Evolutionary conservation across 179 eudicot species (phyloP).

Genomic region (Monotropa hypopitys): DNA sequence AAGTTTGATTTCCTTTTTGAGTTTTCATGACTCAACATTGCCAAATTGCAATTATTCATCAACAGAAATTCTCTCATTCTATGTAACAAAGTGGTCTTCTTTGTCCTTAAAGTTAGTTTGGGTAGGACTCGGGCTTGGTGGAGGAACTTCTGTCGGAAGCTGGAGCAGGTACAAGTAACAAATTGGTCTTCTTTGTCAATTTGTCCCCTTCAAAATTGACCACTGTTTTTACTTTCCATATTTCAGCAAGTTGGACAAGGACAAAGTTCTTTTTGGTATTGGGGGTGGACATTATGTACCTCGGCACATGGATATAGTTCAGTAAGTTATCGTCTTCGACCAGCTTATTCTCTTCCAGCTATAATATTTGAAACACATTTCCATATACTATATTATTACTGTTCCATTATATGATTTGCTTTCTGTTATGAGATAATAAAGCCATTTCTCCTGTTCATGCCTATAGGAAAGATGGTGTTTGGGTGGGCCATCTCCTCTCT

Average conservation of each 20-base stretch:
- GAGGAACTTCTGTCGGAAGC: constrained; percentile 52
- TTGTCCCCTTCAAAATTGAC: constrained; percentile 2
- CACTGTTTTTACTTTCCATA: constrained; percentile 3
- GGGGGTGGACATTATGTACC: constrained; percentile 96
- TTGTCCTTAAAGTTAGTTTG: constrained; percentile 54
- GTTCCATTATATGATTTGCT: not conserved
- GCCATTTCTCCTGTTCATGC: not conserved
- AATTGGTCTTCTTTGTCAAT: too few species aligned
- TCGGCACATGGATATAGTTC: constrained; percentile 76
- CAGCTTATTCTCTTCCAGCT: not conserved
- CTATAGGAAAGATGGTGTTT: constrained; percentile 57
- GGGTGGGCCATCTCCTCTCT: constrained; percentile 93
- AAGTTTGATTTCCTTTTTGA: not conserved
- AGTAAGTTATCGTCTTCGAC: constrained; percentile 26
- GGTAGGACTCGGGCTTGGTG: constrained; percentile 95
- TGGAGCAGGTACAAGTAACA: constrained; percentile 59
- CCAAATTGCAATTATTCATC: not conserved
- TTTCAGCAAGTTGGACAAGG: constrained; percentile 35
- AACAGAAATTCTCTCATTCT: not conserved
- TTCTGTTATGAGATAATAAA: not conserved
- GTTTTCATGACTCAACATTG: not conserved
- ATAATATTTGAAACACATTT: not conserved
- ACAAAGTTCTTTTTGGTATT: constrained; percentile 64
- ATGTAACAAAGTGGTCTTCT: constrained; percentile 5
- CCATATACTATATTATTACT: not conserved